Evolutionary conservation across 139 green algal genomes (phyloP), one percentile per base, ranked within the genome.

Genomic region (Nannochloris sp.): DNA sequence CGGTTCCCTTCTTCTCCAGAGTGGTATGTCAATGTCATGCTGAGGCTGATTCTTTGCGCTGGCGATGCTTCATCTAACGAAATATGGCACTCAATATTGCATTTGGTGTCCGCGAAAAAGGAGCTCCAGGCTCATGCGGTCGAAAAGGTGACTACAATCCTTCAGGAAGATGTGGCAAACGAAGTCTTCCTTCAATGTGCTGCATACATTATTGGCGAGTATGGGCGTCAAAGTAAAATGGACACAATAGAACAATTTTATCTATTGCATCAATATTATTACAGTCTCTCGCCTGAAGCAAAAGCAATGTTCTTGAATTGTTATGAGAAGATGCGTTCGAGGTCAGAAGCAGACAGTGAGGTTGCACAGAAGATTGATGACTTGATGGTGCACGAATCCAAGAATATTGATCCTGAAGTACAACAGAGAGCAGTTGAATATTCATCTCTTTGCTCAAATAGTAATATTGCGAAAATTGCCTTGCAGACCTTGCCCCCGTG

Each of bases 391-490:
- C 65, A 70, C n/a, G 72, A 84, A 36, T 61, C 56, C 3, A 11
- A 23, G n/a, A 40, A 12, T 6, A n/a, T 62, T 37, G 72, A 79
- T 30, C 66, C 84, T 1, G 93, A 98, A 70, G 74, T 98, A 77
- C 89, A 97, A 76, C 93, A 98, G 83, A 75, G 92, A 4, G 88
- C 87, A 17, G 73, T 87, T 14, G 91, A 98, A 84, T 97, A 97
- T 68, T 46, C 79, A 56, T 81, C 76, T 49, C 65, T 95, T 49
- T 59, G 63, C 11, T 45, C 48, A 14, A 29, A 69, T 2, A 69
- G 79, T 23, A 75, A 74, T 10, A 59, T 48, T 30, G 60, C 72
- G 30, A 6, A 25, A 44, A 37, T 43, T 14, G 90, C 87, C 62
- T 63, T 95, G 40, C 75, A 85, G 56, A 81, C 84, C 25, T 86